Conservation (phyloP, 2,329 filamentous ascomycete species). For the Colletotrichum camelliae region DNA sequence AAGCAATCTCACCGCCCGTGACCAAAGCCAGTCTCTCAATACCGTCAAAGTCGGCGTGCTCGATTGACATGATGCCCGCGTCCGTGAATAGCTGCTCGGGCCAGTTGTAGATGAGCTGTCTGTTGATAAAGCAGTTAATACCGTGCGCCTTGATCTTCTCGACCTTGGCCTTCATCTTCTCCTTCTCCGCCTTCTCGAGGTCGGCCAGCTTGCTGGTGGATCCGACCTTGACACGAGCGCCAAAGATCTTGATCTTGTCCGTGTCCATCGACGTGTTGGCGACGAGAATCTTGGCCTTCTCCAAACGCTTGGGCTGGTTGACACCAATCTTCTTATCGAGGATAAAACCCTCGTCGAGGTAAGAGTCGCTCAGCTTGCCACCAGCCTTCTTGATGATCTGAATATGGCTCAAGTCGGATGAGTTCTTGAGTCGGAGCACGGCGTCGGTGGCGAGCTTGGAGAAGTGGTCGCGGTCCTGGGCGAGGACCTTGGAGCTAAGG, state of each 20-base stretch:
- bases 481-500: slow-evolving; percentile 94
- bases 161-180: slow-evolving; percentile 99
- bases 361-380: slow-evolving; percentile 96
- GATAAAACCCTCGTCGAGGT: slow-evolving; percentile 97
- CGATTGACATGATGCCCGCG: slow-evolving; percentile 96
- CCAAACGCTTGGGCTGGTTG: slow-evolving; percentile 95
- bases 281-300: slow-evolving; percentile 97
- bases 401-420: slow-evolving; percentile 94
- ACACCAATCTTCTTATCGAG: slow-evolving; percentile 99
- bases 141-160: slow-evolving; percentile 98
- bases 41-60: slow-evolving; percentile 98
- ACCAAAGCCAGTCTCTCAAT: slow-evolving; percentile 95
- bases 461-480: slow-evolving; percentile 93
- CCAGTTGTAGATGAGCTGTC: slow-evolving; percentile 99
- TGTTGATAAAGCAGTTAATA: slow-evolving; percentile 99
- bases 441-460: slow-evolving; percentile 89
- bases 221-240: slow-evolving; percentile 93
- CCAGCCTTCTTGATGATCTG: slow-evolving; percentile 99
- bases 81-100: slow-evolving; percentile 98
- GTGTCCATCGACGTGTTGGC: slow-evolving; percentile 99
- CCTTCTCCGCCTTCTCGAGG: slow-evolving; percentile 95
- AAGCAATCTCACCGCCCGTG: slow-evolving; percentile 95
- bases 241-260: slow-evolving; percentile 99
- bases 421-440: slow-evolving; percentile 86
- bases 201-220: slow-evolving; percentile 98